A percentile compares a stretch with the other conserved stretches of the same genome.
Evolutionary conservation across 2,329 filamentous ascomycete species (phyloP).

Genomic region (Microdochium bolleyi): DNA sequence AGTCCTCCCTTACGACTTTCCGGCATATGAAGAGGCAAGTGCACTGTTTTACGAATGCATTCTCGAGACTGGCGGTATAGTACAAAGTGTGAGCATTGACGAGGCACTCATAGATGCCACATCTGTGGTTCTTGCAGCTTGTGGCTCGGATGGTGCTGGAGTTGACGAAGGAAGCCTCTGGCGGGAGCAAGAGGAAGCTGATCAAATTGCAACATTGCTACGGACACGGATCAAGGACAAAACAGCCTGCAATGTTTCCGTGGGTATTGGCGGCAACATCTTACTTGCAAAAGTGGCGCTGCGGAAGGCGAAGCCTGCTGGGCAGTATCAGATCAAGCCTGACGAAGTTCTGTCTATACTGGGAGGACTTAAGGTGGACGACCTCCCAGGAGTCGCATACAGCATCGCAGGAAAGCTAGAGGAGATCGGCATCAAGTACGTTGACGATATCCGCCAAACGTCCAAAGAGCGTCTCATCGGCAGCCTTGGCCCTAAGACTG

Average conservation of each 20-base stretch:
- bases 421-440: conserved; percentile 72
- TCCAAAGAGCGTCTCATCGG: conserved; percentile 69
- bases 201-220: conserved; percentile 60
- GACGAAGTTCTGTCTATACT: conserved; percentile 73
- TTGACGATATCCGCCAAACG: conserved; percentile 73
- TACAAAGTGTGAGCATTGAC: conserved; percentile 96
- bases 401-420: conserved; percentile 84
- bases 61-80: conserved; percentile 67
- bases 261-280: conserved; percentile 88
- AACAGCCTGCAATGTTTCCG: conserved; percentile 81
- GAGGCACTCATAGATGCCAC: conserved; percentile 88
- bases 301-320: conserved; percentile 87
- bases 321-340: conserved; percentile 81
- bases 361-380: conserved; percentile 67
- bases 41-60: conserved; percentile 81
- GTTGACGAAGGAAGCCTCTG: conserved; percentile 61
- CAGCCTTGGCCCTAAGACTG: conserved; percentile 82
- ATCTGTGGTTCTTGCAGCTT: conserved; percentile 54
- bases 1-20: conserved; percentile 91
- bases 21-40: conserved; percentile 88
- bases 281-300: conserved; percentile 85
- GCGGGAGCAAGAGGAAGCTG: conserved; percentile 71
- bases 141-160: conserved; percentile 57
- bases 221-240: conserved; percentile 62
- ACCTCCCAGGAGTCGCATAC: conserved; percentile 85